Evolutionary conservation across 2,329 filamentous ascomycete species (phyloP), one percentile per base, ranked within the genome.

Genomic region (Metarhizium guizhouense): DNA sequence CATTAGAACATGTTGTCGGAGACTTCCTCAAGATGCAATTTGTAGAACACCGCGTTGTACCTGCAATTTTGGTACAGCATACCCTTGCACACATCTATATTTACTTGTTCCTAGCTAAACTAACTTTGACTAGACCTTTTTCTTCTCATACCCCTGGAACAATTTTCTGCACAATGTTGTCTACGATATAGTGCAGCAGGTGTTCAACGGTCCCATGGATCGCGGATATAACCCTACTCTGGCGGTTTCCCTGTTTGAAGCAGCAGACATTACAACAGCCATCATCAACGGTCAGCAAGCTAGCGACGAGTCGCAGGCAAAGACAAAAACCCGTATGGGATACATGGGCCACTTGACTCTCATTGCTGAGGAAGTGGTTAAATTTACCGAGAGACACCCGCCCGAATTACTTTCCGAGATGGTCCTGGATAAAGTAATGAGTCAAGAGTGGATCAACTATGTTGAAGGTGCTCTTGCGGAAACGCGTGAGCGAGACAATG

Each of bases 111-210:
- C 10, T 30, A 48, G 25, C 45, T 5, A 51, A 34, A 64, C 53
- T 57, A 56, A 56, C 36, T 11, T 6, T 29, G 1, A 6, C 2
- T 61, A 95, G 90, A 89, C 91, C 56, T 97, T 97, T 76, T 99
- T 99, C 74, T 99, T 99, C 76, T 85, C 87, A 57, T 99, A 97
- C 66, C 93, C 94, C 1, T 99, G 94, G 94, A 99, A 99, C 72
- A 99, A 99, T 70, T 99, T 99, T 68, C 80, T 99, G 48, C 94
- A 99, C 73, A 99, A 99, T 67, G 94, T 99, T 47, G 94, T 99
- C 51, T 99, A 99, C 68, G 94, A 99, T 70, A 92, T 99, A 66
- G 90, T 99, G 47, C 94, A 99, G 70, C 94, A 99, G 75, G 94
- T 99, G 1, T 97, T 99, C 72, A 99, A 99, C 68, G 94, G 94